Evolutionary conservation across 192 early-diverging fungal genomes (phyloP), one percentile per base, ranked within the genome.

Genomic region (Coemansia nantahalensis): DNA sequence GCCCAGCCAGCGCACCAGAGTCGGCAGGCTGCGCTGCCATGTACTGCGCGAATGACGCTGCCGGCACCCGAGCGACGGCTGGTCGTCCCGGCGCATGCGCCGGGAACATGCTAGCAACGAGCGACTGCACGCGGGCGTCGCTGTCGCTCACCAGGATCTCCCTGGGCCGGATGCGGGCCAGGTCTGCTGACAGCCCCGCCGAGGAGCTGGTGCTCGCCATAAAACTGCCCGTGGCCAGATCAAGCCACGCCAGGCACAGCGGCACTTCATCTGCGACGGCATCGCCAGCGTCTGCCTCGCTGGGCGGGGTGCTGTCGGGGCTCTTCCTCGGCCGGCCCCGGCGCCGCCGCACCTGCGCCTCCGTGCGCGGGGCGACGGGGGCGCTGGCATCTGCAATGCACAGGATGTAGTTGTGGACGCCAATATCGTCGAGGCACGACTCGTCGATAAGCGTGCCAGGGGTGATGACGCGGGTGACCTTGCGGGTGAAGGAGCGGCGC

Each of bases 211-310:
- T 56, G 54, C 84, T 74, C 11, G 90, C 80, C 52, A 84, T 79
- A 45, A 94, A 94, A 32, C 93, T 91, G 16, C 95, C 95, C 0
- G 91, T 92, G 0, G 89, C 88, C 32, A 98, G 56, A 78, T 98
- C 95, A 3, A 89, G 61, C 95, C 95, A 98, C 0, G 95, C 82
- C 21, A 98, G 63, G 2, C 90, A 88, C 18, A 90, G 43, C 41
- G 18, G 30, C 8, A 32, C n/a, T 9, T 37, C 48, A 2, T 53
- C 36, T 23, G 33, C 16, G 31, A 14, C 31, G 65, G 53, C 45
- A n/a, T n/a, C n/a, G n/a, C n/a, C n/a, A n/a, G n/a, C n/a, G n/a
- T n/a, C n/a, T n/a, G n/a, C n/a, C n/a, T n/a, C n/a, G n/a, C n/a
- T n/a, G n/a, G n/a, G n/a, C n/a, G n/a, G n/a, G n/a, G n/a, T n/a